A percentile compares a stretch with the other conserved stretches of the same genome.
Conservation (phyloP, 768 basidiomycete genomes). For the Boletus coccyginus region DNA sequence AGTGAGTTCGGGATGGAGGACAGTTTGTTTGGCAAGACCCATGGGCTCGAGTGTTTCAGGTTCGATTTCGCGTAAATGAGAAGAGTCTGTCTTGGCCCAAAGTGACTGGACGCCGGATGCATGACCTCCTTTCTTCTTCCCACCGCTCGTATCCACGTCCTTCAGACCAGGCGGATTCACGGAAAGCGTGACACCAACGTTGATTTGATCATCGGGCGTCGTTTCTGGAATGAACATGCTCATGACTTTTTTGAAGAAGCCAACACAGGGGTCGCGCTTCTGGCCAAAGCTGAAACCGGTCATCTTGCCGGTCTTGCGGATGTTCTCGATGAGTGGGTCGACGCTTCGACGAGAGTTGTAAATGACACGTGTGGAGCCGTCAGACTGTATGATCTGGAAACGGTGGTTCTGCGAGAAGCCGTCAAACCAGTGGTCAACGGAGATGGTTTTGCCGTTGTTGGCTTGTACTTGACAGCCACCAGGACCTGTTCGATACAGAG, state of each 20-base stretch:
- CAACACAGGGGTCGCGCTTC: constrained; percentile 32
- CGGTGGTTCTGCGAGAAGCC: constrained; percentile 40
- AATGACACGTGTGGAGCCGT: constrained; percentile 23
- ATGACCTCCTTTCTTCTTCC: constrained; percentile 23
- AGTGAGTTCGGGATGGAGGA: constrained; percentile 32
- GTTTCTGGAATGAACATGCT: constrained; percentile 25
- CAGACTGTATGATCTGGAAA: constrained; percentile 35
- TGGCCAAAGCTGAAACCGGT: constrained; percentile 23
- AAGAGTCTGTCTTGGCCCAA: constrained; percentile 33
- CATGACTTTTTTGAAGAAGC: constrained; percentile 33
- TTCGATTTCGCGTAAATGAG: constrained; percentile 32
- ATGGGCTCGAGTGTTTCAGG: constrained; percentile 38
- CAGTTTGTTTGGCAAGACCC: constrained; percentile 25
- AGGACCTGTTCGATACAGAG: constrained; percentile 39
- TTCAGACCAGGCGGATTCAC: constrained; percentile 29
- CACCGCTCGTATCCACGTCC: constrained; percentile 19
- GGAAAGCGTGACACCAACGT: constrained; percentile 30
- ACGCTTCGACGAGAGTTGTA: constrained; percentile 35
- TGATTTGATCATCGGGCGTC: constrained; percentile 6
- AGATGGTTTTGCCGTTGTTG: constrained; percentile 17
- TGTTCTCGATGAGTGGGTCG: constrained; percentile 28
- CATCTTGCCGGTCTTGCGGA: constrained; percentile 24
- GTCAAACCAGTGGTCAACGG: constrained; percentile 41
- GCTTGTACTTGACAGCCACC: constrained; percentile 30
- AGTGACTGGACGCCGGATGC: constrained; percentile 26